Conservation (phyloP, 1,284 basidiomycete genomes). For the Termitomyces sp. region DNA sequence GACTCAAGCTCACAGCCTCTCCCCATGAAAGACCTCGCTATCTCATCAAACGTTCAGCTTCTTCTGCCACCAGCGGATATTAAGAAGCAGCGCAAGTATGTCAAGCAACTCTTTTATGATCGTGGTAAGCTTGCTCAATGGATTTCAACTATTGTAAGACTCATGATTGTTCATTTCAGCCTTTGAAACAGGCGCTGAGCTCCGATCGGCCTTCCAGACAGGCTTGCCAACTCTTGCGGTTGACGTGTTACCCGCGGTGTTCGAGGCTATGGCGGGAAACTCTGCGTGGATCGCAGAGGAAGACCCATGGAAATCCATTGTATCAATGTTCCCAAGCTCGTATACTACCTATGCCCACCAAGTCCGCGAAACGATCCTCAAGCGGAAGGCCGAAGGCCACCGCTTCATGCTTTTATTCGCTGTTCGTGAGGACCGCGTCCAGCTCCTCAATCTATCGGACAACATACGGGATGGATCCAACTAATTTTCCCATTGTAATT, state of each 20-base stretch:
- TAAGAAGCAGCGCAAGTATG: conserved; percentile 70
- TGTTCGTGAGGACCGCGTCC: conserved; percentile 65
- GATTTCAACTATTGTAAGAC: conserved; percentile 1
- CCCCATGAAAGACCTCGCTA: conserved; percentile 39
- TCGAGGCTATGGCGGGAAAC: conserved; percentile 56
- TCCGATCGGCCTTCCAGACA: conserved; percentile 52
- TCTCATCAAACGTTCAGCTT: conserved; percentile 48
- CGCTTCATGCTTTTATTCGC: conserved; percentile 62
- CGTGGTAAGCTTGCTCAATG: conserved; percentile 40
- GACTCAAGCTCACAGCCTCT: conserved; percentile 28
- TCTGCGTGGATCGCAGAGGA: conserved; percentile 68
- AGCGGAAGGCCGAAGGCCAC: conserved; percentile 58
- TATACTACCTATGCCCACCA: conserved; percentile 58
- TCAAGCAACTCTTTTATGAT: conserved; percentile 65
- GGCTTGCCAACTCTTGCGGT: conserved; percentile 67
- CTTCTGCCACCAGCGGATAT: conserved; percentile 63
- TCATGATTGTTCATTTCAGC: conserved; percentile 33
- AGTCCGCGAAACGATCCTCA: conserved; percentile 57
- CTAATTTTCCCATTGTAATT: conserved; percentile 6
- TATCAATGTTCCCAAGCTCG: conserved; percentile 47
- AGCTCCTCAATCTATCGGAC: conserved; percentile 44
- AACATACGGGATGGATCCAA: conserved; percentile 14
- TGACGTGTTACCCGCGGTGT: conserved; percentile 55
- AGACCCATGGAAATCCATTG: conserved; percentile 62
- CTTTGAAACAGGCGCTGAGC: conserved; percentile 51